phyloP scores from a whole-genome alignment of 352 stramenopile genomes.

The Phytophthora niederhauseri region DNA sequence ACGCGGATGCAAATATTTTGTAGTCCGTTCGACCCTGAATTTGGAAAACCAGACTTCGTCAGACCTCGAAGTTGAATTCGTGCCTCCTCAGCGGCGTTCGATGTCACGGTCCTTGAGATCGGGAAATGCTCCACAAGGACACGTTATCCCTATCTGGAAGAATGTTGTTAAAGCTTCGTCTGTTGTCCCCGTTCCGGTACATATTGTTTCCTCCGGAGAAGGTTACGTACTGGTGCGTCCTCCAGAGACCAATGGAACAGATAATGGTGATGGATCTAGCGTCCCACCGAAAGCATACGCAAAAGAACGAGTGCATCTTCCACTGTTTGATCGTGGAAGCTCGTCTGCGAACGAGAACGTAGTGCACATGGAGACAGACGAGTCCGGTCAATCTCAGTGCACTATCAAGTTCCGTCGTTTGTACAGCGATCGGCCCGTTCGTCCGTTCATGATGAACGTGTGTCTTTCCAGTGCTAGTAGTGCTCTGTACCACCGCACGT shows the following conservation, averaged over 20 bases:
- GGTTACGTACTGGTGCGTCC: conserved; percentile 78
- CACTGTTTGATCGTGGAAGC: conserved; percentile 64
- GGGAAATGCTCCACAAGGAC: conserved; percentile 34
- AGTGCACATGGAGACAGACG: conserved; percentile 36
- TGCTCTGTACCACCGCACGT: conserved; percentile 71
- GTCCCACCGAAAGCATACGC: conserved; percentile 68
- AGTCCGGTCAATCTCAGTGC: conserved; percentile 40
- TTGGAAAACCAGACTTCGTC: conserved; percentile 87
- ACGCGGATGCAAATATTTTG: conserved; percentile 88
- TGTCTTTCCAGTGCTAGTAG: conserved; percentile 59
- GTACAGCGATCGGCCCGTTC: conserved; percentile 74
- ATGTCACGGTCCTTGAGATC: conserved; percentile 42
- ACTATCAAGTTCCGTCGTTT: conserved; percentile 84
- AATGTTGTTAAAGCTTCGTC: conserved; percentile 62
- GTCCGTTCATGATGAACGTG: conserved; percentile 82
- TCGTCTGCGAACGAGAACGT: conserved; percentile 38
- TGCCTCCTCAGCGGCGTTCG: conserved; percentile 56
- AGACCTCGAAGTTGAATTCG: conserved; percentile 86
- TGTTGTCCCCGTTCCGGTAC: conserved; percentile 69
- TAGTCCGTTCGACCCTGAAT: conserved; percentile 80
- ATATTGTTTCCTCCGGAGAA: conserved; percentile 75
- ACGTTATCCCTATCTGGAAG: conserved; percentile 72
- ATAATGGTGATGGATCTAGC: conserved; percentile 22
- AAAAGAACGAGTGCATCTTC: conserved; percentile 73
- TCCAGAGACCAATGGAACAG: conserved; percentile 52